Conservation (phyloP, 805 yeast genomes). For the Candida silvicultrix region DNA sequence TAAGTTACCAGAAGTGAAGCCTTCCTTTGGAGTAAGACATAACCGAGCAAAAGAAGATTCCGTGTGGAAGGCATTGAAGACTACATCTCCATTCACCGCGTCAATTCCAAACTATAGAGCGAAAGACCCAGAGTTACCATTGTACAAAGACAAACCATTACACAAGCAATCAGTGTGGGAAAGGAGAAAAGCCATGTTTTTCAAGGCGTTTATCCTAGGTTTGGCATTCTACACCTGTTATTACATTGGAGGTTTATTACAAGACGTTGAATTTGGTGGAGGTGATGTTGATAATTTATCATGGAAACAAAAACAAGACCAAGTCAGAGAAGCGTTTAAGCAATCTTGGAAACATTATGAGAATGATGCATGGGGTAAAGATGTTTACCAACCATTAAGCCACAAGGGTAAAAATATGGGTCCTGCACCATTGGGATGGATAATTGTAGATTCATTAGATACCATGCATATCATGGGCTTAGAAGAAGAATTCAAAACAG, state of each 20-base stretch:
- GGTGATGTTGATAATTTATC: slow-evolving; percentile 8
- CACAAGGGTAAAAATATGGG: slow-evolving; percentile 70
- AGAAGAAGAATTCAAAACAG: slow-evolving; percentile 52
- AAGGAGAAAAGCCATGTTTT: slow-evolving; percentile 29
- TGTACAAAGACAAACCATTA: slow-evolving; percentile 48
- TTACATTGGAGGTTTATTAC: slow-evolving; percentile 21
- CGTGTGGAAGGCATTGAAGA: slow-evolving; percentile 16
- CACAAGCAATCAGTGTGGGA: slow-evolving; percentile 7
- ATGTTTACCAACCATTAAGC: slow-evolving; percentile 65
- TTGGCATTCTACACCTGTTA: slow-evolving; percentile 36
- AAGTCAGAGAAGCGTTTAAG: slow-evolving; percentile 62
- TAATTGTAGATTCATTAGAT: slow-evolving; percentile 82
- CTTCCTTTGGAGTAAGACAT: not conserved
- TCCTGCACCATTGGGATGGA: slow-evolving; percentile 83
- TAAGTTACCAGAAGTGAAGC: not conserved
- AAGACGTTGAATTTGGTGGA: slow-evolving; percentile 7
- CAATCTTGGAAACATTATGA: slow-evolving; percentile 77
- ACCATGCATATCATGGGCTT: slow-evolving; percentile 68
- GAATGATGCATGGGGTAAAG: slow-evolving; percentile 78
- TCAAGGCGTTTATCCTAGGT: slow-evolving; percentile 36
- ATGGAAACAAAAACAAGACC: slow-evolving; percentile 46
- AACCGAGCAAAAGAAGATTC: not conserved
- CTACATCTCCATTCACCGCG: slow-evolving; percentile 3
- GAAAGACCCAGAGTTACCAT: slow-evolving; percentile 28
- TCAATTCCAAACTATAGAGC: not conserved